Evolutionary conservation across 2,329 filamentous ascomycete species (phyloP), one percentile per base, ranked within the genome.

Genomic region (Penicillium aurantiogriseum): DNA sequence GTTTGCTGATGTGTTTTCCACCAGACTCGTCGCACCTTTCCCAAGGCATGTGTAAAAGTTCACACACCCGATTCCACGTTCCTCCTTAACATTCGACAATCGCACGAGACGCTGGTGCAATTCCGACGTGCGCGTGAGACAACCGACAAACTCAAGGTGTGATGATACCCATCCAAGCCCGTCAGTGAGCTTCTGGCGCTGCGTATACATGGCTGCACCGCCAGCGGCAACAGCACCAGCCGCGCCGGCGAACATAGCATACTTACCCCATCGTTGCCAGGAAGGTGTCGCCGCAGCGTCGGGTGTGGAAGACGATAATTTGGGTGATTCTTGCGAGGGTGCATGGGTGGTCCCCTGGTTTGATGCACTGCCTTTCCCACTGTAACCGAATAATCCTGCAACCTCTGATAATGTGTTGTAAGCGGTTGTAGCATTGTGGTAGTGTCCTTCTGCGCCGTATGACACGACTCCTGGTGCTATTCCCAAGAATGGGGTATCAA

Each of bases 141-240:
- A 95, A 2, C 92, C 91, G 1, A 97, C 90, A 68, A 97, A 99
- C 73, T 94, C 90, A 27, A 99, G 85, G 75, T 99, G 94, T 36
- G 90, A 94, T 17, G 88, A 86, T 15, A 90, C 90, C 92, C 92
- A 97, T 10, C 80, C 80, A 78, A 88, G 88, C 8, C 92, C 89
- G 58, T 88, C 82, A 3, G 83, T 85, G 60, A 97, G 85, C 62
- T 91, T 87, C 33, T 95, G 90, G 54, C 91, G 85, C 67, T 94
- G 92, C 67, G 89, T 81, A 78, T 96, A 97, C 11, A 93, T 89
- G 8, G 92, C 90, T 0, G 89, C 89, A 8, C 90, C 91, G 0
- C 89, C 92, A 1, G 88, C 89, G 0, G 93, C 87, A 0, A 93
- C 87, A 0, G 89, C 89, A 0, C 90, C 92, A 0, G 84, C 85